phyloP scores from a whole-genome alignment of 805 yeast species.

The Dipodascopsis tothii region DNA sequence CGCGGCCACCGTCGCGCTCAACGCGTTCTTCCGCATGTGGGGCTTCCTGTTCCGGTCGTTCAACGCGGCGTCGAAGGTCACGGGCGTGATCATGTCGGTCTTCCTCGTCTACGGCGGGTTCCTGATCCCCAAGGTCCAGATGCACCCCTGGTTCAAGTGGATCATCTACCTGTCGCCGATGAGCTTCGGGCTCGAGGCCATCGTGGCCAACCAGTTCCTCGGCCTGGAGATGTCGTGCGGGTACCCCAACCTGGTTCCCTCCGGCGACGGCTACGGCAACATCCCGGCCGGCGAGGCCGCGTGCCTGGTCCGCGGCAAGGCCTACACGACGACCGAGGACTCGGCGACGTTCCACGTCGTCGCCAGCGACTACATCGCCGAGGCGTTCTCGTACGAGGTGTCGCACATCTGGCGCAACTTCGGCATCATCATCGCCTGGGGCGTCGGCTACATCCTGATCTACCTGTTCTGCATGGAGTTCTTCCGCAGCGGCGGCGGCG shows the following conservation, averaged over 20 bases:
- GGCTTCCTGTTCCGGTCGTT: slow-evolving; percentile 42
- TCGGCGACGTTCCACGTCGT: slow-evolving; percentile 33
- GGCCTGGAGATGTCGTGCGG: slow-evolving; percentile 49
- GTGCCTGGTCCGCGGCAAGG: slow-evolving; percentile 55
- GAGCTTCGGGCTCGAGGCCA: slow-evolving; percentile 52
- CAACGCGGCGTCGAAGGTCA: neutral
- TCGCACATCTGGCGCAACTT: slow-evolving; percentile 73
- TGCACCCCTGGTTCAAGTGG: slow-evolving; percentile 72
- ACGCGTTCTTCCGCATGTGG: slow-evolving; percentile 42
- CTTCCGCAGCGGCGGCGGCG: slow-evolving; percentile 30
- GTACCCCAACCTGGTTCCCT: slow-evolving; percentile 41
- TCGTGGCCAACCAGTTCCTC: slow-evolving; percentile 60
- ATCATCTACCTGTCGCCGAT: slow-evolving; percentile 52
- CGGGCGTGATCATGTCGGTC: neutral
- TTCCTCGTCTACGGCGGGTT: slow-evolving; percentile 27
- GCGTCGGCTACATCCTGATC: slow-evolving; percentile 31
- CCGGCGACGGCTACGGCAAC: slow-evolving; percentile 47
- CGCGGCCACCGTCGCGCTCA: slow-evolving; percentile 46
- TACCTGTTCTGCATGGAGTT: slow-evolving; percentile 32
- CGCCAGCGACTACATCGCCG: slow-evolving; percentile 52
- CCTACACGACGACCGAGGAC: slow-evolving; percentile 47
- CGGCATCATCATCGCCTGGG: slow-evolving; percentile 56
- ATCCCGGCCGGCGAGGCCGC: slow-evolving; percentile 31
- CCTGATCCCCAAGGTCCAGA: slow-evolving; percentile 45
- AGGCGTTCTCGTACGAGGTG: slow-evolving; percentile 45